Base-by-base conservation (phyloP, 2,329 filamentous ascomycete species). In the Phoma herbarum region DNA sequence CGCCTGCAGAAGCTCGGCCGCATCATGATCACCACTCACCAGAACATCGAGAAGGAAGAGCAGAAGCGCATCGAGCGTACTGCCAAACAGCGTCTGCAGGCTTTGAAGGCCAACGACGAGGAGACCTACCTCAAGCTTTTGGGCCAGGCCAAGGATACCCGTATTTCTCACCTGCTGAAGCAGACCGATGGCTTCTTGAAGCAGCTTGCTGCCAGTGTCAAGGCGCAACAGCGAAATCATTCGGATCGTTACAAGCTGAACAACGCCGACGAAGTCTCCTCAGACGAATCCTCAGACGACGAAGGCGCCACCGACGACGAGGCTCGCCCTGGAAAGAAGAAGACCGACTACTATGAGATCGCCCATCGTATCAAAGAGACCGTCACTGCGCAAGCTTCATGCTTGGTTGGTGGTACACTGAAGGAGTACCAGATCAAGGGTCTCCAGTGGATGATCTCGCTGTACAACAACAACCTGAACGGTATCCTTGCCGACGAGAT, bases 401-500 rank as follows among this genome's bases (percentile, higher is more conserved):
- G 96, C 42, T 85, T 99, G 60, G 92, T 98, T 63, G 95, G 95
- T 75, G 95, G 95, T 74, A 91, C 84, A 11, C 84, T 99, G 66
- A 99, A 99, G 79, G 95, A 99, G 77, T 99, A 99, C 79, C 95
- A 99, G 80, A 68, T 99, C 79, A 98, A 97, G 87, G 95, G 95
- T 85, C 82, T 99, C 46, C 94, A 99, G 78, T 99, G 95, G 95
- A 99, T 99, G 95, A 89, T 99, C 61, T 99, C 95, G 14, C 85
- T 99, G 14, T 99, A 98, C 86, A 99, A 99, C 88, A 99, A 99
- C 84, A 99, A 97, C 79, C 86, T 99, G 66, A 99, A 99, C 77
- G 95, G 95, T 85, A 98, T 99, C 66, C 83, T 99, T 70, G 95
- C 95, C 59, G 95, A 99, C 73, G 95, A 99, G 80, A 99, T 99